Evolutionary conservation across 257 asterid species (phyloP).

Genomic region (Ilex aquifolium): DNA sequence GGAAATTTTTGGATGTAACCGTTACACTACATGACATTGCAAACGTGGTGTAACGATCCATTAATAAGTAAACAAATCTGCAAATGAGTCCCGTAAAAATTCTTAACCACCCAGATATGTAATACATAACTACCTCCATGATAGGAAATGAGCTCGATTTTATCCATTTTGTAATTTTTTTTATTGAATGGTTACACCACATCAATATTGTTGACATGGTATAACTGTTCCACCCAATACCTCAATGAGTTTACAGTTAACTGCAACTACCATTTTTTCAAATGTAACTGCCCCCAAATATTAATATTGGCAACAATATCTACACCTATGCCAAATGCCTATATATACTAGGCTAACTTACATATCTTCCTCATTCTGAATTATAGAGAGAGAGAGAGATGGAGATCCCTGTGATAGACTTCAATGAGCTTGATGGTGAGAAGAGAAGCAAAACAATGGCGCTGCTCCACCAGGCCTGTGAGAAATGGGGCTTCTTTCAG

Average conservation of each 20-base stretch:
- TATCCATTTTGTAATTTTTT: no score
- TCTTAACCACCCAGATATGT: no score
- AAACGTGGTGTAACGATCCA: no score
- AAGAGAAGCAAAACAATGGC: constrained; percentile 58
- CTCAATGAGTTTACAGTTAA: constrained; percentile 11
- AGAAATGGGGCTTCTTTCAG: constrained; percentile 89
- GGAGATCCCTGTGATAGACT: constrained; percentile 86
- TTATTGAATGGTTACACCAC: no score
- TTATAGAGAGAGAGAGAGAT: constrained; percentile 21
- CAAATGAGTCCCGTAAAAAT: no score
- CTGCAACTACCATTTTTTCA: constrained; percentile 22
- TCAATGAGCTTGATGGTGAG: constrained; percentile 39
- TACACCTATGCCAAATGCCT: constrained; percentile 15
- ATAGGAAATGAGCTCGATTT: no score
- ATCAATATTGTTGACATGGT: no score
- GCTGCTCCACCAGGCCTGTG: constrained; percentile 74
- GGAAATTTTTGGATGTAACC: neutral
- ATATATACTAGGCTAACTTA: constrained; percentile 38
- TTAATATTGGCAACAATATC: neutral
- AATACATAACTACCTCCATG: no score
- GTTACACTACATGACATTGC: no score
- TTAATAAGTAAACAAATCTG: no score
- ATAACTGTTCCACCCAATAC: no score
- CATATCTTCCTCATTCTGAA: constrained; percentile 17
- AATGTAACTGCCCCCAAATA: constrained; percentile 12